Evolutionary conservation across 352 stramenopile genomes (phyloP).

Genomic region (Globisporangium carolinianum): DNA sequence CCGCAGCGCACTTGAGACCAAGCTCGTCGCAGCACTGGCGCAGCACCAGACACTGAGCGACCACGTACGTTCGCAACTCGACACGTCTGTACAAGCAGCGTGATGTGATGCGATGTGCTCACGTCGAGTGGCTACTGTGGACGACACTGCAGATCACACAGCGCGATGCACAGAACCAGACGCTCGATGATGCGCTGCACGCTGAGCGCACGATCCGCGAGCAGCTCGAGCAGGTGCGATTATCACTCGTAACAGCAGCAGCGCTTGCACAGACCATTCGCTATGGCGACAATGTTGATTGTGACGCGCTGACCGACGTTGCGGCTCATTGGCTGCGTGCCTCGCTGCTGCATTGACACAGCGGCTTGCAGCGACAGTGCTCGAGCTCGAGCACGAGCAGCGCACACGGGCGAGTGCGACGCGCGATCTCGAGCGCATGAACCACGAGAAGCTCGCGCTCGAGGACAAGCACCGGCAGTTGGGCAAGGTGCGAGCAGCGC

Average conservation of each 20-base stretch:
- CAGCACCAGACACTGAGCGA: slow-evolving; percentile 18
- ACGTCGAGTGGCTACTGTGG: background rate
- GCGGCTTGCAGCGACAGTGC: background rate
- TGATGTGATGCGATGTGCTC: background rate
- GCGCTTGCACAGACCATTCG: background rate
- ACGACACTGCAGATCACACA: slow-evolving; percentile 8
- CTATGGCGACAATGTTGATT: background rate
- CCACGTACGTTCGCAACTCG: slow-evolving; percentile 9
- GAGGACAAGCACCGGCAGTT: slow-evolving; percentile 37
- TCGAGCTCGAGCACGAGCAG: slow-evolving; percentile 10
- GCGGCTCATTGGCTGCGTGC: background rate
- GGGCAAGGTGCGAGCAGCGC: slow-evolving; percentile 19
- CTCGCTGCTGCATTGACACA: background rate
- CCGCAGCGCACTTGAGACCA: slow-evolving; percentile 19
- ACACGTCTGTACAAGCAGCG: background rate
- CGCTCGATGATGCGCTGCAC: slow-evolving; percentile 9
- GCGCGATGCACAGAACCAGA: slow-evolving; percentile 16
- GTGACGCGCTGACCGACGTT: too few species aligned
- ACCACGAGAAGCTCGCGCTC: slow-evolving; percentile 30
- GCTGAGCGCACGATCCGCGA: slow-evolving; percentile 3
- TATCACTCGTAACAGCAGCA: background rate
- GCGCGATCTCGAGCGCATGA: slow-evolving; percentile 11
- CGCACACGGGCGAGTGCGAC: slow-evolving; percentile 6
- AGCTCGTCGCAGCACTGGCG: slow-evolving; percentile 15
- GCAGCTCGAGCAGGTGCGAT: slow-evolving; percentile 5